Evolutionary conservation across 2,329 filamentous ascomycete species (phyloP), one percentile per base, ranked within the genome.

Genomic region (Calonectria crousiana): DNA sequence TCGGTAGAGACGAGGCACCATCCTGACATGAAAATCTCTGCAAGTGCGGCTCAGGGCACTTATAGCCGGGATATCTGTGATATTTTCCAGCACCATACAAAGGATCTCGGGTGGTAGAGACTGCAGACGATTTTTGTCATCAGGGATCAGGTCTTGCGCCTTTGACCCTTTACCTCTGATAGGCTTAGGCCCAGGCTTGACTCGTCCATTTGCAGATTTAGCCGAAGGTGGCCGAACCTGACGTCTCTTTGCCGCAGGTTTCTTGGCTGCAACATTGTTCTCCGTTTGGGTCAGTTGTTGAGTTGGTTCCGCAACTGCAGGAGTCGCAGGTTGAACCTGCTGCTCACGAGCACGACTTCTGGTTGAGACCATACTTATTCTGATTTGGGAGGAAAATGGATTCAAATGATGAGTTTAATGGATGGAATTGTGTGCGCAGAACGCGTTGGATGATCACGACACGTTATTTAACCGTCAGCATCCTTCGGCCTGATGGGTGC

Each of bases 1-100:
- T 3, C 67, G 71, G 41, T 77, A 73, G 11, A 81, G 73, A 6
- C 28, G 73, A 6, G 77, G 76, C 11, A 52, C 67, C n/a, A 77
- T 64, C 9, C 79, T 44, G 0, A 67, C 23, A 26, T 81, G 41
- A 20, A 67, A 80, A 23, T n/a, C 69, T 26, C 77, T 81, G 60
- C 64, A 76, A 2, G 79, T 80, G 38, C 69, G 74, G 2, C 66
- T 64, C 4, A 80, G 32, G 4, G 62, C 74, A 23, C 67, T 65
- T 0, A 81, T 38, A 0, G 69, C 32, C 26, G 23, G n/a, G 6
- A 34, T 28, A 11, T 76, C 62, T 14, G 13, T n/a, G 16, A 64
- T 16, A 26, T 64, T 32, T 26, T 32, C 23, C 18, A 64, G 23
- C 20, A 64, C 38, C 60, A 64, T 64, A 13, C n/a, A 28, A 13